Evolutionary conservation across 495 filamentous ascomycete species (phyloP).

Genomic region (Neurospora sp.): DNA sequence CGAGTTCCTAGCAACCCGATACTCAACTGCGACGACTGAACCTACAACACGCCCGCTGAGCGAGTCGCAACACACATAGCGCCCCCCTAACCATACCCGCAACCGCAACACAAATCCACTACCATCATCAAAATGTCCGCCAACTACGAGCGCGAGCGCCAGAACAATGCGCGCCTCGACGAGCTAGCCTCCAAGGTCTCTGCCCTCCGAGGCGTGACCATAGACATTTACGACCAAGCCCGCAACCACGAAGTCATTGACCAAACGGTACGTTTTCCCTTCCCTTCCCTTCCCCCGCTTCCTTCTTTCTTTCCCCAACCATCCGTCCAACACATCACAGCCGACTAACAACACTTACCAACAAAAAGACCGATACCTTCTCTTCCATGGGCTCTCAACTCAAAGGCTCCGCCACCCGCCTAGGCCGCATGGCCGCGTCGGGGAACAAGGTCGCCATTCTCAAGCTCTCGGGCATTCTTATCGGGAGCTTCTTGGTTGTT

Average conservation of each 20-base stretch:
- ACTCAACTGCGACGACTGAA: neutral
- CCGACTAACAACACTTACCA: neutral
- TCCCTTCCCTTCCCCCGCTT: neutral
- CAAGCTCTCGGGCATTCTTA: slow-evolving; percentile 76
- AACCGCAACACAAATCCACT: slow-evolving; percentile 1
- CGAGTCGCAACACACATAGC: neutral
- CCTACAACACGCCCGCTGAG: neutral
- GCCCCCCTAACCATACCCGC: neutral
- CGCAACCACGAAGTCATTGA: slow-evolving; percentile 79
- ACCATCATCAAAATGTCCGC: slow-evolving; percentile 59
- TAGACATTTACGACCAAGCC: slow-evolving; percentile 95
- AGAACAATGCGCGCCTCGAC: slow-evolving; percentile 92
- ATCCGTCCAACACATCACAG: neutral
- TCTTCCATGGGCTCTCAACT: slow-evolving; percentile 52
- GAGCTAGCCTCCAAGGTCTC: slow-evolving; percentile 85
- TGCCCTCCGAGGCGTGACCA: slow-evolving; percentile 88
- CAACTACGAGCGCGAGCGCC: slow-evolving; percentile 87
- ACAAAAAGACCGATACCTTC: slow-evolving; percentile 43
- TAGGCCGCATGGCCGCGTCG: slow-evolving; percentile 82
- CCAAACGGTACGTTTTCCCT: slow-evolving; percentile 51
- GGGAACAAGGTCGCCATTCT: slow-evolving; percentile 87
- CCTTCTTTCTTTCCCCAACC: no score
- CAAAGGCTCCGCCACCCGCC: slow-evolving; percentile 74
- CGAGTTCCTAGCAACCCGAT: neutral
- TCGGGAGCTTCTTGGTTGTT: slow-evolving; percentile 60